A percentile compares a stretch with the other conserved stretches of the same genome.
Conservation (phyloP, 2,329 filamentous ascomycete genomes). For the Pseudogymnoascus sp. region DNA sequence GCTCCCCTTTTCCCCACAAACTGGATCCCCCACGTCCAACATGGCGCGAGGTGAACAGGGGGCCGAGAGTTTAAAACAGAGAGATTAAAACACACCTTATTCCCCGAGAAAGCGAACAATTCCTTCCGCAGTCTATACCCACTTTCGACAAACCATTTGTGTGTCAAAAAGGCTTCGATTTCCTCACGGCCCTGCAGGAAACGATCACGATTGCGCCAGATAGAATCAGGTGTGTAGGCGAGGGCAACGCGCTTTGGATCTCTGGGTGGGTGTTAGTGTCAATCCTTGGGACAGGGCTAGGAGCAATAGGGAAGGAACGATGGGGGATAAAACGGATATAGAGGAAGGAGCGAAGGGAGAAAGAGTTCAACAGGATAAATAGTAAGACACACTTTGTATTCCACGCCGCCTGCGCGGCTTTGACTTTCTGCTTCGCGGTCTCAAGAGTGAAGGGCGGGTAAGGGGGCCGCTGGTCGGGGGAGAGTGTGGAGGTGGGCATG, state of each 20-base stretch:
- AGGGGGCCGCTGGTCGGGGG: constrained; percentile 31
- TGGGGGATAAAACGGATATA: constrained; percentile 34
- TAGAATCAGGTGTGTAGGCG: constrained; percentile 66
- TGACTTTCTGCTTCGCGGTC: constrained; percentile 68
- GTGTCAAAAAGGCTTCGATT: constrained; percentile 59
- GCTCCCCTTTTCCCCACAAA: no score
- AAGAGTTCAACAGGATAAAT: constrained; percentile 45
- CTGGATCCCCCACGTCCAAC: no score
- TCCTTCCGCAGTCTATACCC: constrained; percentile 74
- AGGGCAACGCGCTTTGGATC: not conserved
- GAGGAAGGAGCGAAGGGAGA: constrained; percentile 41
- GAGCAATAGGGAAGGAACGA: not conserved
- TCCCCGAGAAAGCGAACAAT: constrained; percentile 65
- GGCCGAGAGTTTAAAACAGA: not conserved
- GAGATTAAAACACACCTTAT: constrained; percentile 40
- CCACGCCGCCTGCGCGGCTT: constrained; percentile 76
- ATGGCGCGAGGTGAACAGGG: no score
- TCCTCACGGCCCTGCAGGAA: constrained; percentile 63
- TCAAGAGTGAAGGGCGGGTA: constrained; percentile 69
- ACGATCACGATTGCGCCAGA: constrained; percentile 70
- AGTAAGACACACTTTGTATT: constrained; percentile 55
- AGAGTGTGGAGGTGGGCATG: constrained; percentile 14
- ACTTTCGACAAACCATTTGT: constrained; percentile 68
- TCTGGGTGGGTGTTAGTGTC: not conserved
- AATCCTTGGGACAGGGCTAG: not conserved